A percentile compares a stretch with the other conserved stretches of the same genome.
These are phyloP conservation scores for Murraya koenigii DNA, from an alignment of 345 rosid genomes.

Conservation along the genomic window DNA sequence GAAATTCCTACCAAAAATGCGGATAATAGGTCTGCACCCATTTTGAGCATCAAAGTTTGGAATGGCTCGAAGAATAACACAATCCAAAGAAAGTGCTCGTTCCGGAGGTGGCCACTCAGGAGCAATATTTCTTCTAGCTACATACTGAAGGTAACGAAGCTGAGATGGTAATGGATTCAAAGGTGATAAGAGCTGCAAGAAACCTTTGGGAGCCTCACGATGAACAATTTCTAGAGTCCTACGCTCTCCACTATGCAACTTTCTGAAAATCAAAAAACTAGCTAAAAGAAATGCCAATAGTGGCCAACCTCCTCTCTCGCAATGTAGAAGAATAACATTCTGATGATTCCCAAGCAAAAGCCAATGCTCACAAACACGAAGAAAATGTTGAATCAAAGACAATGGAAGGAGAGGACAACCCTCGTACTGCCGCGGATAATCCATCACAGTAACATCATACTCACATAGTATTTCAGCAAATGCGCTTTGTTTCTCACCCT, in stretches of 20 bases:
- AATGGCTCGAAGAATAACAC: constrained; percentile 79
- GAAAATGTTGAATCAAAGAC: constrained; percentile 87
- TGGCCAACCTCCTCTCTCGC: constrained; percentile 99
- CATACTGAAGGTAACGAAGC: constrained; percentile 94
- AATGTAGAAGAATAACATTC: constrained; percentile 78
- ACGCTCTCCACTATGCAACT: constrained; percentile 74
- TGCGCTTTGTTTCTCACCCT: constrained; percentile 75
- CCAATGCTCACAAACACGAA: constrained; percentile 86
- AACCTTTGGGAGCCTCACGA: constrained; percentile 94
- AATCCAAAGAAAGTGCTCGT: constrained; percentile 88
- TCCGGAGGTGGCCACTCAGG: constrained; percentile 99
- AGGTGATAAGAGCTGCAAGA: constrained; percentile 86
- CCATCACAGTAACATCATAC: constrained; percentile 82
- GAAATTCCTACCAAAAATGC: constrained; percentile 85
- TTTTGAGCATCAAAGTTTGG: constrained; percentile 88
- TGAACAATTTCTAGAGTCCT: constrained; percentile 89
- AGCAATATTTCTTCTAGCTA: constrained; percentile 77
- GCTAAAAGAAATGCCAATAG: constrained; percentile 82
- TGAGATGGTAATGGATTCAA: constrained; percentile 96
- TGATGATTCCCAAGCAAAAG: constrained; percentile 69
- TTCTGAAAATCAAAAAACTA: constrained; percentile 78
- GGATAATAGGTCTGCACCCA: constrained; percentile 90
- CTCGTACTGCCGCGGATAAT: constrained; percentile 92
- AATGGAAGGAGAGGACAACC: constrained; percentile 90
- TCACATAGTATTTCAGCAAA: constrained; percentile 68